Conservation (phyloP, 805 yeast genomes). For the Lipomyces sp. region DNA sequence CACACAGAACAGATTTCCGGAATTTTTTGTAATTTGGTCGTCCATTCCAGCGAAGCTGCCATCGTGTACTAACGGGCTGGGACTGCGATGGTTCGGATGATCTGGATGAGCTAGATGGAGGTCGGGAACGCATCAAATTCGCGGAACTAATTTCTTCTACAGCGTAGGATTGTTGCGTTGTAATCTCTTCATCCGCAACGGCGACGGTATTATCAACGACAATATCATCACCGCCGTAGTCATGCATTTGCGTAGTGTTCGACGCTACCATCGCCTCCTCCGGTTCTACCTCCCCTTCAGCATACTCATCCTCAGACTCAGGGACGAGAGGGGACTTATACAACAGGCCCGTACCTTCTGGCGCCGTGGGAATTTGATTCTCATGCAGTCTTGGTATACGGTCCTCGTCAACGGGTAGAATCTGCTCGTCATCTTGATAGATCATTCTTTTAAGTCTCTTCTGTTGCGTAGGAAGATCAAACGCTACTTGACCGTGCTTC, state of each 20-base stretch:
- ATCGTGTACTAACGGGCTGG: neutral
- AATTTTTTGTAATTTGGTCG: constrained; percentile 29
- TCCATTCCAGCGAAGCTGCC: constrained; percentile 25
- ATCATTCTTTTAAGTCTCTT: neutral
- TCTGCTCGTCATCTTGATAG: neutral
- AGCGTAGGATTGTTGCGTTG: neutral
- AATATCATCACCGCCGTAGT: neutral
- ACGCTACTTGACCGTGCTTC: neutral
- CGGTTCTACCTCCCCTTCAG: neutral
- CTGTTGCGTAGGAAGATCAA: neutral
- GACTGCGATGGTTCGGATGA: neutral
- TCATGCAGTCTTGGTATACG: neutral
- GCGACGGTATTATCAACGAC: neutral
- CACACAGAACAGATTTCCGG: constrained; percentile 9
- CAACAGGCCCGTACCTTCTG: neutral
- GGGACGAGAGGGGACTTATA: neutral
- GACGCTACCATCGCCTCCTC: neutral
- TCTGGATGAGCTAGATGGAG: neutral
- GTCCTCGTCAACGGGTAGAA: neutral
- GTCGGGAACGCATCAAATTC: neutral
- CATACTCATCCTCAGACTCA: neutral
- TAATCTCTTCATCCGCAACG: neutral
- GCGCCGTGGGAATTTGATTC: neutral
- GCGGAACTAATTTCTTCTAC: constrained; percentile 1
- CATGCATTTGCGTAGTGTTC: neutral